Base-by-base conservation (phyloP, 441 rosid species). In the Pelargonium exstipulatum region DNA sequence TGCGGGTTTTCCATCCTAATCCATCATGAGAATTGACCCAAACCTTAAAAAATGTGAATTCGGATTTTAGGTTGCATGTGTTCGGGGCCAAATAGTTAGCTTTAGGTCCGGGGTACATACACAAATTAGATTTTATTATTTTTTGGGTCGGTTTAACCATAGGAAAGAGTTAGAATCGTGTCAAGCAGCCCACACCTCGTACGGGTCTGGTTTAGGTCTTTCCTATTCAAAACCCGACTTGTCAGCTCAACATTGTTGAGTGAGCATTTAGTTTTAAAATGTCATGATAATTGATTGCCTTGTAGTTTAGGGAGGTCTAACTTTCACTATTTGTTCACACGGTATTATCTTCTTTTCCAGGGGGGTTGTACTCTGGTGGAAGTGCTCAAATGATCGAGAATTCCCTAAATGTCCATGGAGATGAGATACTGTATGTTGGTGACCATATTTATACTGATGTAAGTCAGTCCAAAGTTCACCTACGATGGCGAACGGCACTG, bases 381-480 rank as follows among this genome's bases (percentile, higher is more conserved):
- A 91, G 98, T 84, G 98, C 97, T 77, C 98, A 91, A 77, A 88
- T 94, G 95, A 74, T 94, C 48, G 98, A 94, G 84, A 91, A 80
- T 79, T 94, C 97, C 73, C 83, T 94, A 58, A 73, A 83, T 64
- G 76, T 94, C 73, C 97, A 94, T 58, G 98, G 98, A 16, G 98
- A 94, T 76, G 98, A 91, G 73, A 88, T 94, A 74, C 76, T 94
- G 69, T 94, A 91, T 77, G 98, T 94, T 9, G 98, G 97, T 69
- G 98, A 91, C 77, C 98, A 91, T 81, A 94, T 94, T 42, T 94
- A 94, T 81, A 91, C 98, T 71, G 98, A 94, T 83, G 98, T 94
- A 26, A 91, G 96, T 68, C 92, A 85, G 71, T 94, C 98, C 45
- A 91, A 94, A 85, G 90, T 91, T 49, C 96, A 94, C 83, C 84